phyloP scores from a whole-genome alignment of 2,329 filamentous ascomycete genomes.

The Chrysoporthe cubensis region DNA sequence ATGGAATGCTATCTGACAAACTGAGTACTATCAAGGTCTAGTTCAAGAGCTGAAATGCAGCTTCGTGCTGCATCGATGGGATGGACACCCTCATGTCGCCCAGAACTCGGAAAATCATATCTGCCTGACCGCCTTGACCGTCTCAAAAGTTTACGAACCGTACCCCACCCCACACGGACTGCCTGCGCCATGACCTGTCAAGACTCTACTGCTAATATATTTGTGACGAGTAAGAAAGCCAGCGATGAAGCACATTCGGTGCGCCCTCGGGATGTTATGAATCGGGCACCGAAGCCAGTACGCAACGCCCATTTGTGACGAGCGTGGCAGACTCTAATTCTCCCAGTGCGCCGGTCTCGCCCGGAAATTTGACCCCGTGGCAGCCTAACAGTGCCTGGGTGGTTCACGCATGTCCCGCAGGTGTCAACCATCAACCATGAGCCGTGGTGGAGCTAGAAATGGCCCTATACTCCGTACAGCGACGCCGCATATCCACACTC shows the following conservation, averaged over 20 bases:
- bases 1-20: neutral
- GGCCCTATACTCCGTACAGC: neutral
- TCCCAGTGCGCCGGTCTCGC: neutral
- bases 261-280: neutral
- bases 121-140: neutral
- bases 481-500: neutral
- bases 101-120: neutral
- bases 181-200: neutral
- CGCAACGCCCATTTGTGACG: neutral
- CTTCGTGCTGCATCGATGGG: too few species aligned
- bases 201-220: neutral
- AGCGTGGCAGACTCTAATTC: neutral
- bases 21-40: neutral
- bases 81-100: too few species aligned
- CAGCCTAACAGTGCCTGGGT: neutral
- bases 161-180: neutral
- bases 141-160: neutral
- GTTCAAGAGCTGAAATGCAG: too few species aligned
- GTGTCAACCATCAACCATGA: constrained; percentile 9
- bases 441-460: neutral
- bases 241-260: neutral
- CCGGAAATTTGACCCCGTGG: neutral
- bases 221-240: neutral
- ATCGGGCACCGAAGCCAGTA: neutral
- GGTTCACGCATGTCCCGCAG: constrained; percentile 5